Conservation (phyloP, 1,284 basidiomycete genomes). For the Papiliotrema laurentii region DNA sequence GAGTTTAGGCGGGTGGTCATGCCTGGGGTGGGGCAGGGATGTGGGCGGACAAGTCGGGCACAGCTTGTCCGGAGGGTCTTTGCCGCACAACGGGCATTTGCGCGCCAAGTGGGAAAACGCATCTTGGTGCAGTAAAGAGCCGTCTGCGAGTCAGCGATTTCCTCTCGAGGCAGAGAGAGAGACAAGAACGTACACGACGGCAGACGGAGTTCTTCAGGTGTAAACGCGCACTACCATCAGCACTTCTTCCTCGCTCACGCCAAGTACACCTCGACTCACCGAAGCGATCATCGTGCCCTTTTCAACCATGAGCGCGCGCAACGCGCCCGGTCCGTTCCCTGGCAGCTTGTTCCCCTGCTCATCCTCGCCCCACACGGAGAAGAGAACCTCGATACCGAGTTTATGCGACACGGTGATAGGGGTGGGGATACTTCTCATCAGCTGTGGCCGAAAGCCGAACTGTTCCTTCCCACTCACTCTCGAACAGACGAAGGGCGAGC, state of each 20-base stretch:
- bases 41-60: slow-evolving; percentile 20
- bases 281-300: slow-evolving; percentile 29
- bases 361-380: slow-evolving; percentile 34
- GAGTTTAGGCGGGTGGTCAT: slow-evolving; percentile 19
- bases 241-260: neutral
- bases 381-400: slow-evolving; percentile 34
- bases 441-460: neutral
- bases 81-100: slow-evolving; percentile 17
- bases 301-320: slow-evolving; percentile 24
- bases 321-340: slow-evolving; percentile 18
- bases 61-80: slow-evolving; percentile 9
- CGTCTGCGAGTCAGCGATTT: neutral
- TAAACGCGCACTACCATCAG: slow-evolving; percentile 4
- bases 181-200: slow-evolving; percentile 4
- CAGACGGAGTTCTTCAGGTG: slow-evolving; percentile 7
- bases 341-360: slow-evolving; percentile 10
- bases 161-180: neutral
- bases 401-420: slow-evolving; percentile 35
- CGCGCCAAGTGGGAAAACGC: neutral
- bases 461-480: slow-evolving; percentile 8
- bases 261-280: slow-evolving; percentile 11
- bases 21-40: slow-evolving; percentile 21
- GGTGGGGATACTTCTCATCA: slow-evolving; percentile 24
- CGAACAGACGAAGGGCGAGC: slow-evolving; percentile 19
- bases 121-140: slow-evolving; percentile 2